Evolutionary conservation across 805 yeast species (phyloP).

Genomic region (Candida fluviatilis): DNA sequence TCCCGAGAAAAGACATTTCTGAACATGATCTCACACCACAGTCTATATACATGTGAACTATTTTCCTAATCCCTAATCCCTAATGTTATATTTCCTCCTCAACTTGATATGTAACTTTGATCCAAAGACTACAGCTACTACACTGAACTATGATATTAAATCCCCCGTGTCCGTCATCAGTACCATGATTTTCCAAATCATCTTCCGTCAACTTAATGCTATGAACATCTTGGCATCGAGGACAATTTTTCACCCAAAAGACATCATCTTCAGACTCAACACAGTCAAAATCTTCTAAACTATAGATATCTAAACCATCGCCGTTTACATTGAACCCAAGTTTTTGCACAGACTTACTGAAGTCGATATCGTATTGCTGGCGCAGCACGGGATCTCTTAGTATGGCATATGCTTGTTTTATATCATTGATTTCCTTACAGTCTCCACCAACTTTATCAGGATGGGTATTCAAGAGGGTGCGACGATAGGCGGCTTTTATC

Average conservation of each 20-base stretch:
- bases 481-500: slow-evolving; percentile 62
- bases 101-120: slow-evolving; percentile 67
- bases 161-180: slow-evolving; percentile 46
- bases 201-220: slow-evolving; percentile 61
- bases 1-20: no score
- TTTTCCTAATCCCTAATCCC: not conserved
- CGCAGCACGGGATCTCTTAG: slow-evolving; percentile 42
- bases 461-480: slow-evolving; percentile 57
- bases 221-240: slow-evolving; percentile 51
- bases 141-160: slow-evolving; percentile 78
- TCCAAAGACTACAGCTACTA: slow-evolving; percentile 79
- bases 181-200: slow-evolving; percentile 54
- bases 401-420: slow-evolving; percentile 63
- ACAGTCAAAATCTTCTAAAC: slow-evolving; percentile 58
- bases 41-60: no score
- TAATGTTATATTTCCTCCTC: slow-evolving; percentile 15
- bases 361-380: slow-evolving; percentile 47
- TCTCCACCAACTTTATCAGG: slow-evolving; percentile 61
- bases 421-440: slow-evolving; percentile 20
- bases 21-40: no score
- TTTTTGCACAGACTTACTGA: slow-evolving; percentile 29
- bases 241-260: slow-evolving; percentile 52
- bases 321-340: slow-evolving; percentile 45
- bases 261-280: slow-evolving; percentile 31
- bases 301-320: slow-evolving; percentile 65